These are phyloP conservation scores for Colletotrichum liriopes DNA, from an alignment of 2,329 filamentous ascomycete species.

Conservation along the genomic window DNA sequence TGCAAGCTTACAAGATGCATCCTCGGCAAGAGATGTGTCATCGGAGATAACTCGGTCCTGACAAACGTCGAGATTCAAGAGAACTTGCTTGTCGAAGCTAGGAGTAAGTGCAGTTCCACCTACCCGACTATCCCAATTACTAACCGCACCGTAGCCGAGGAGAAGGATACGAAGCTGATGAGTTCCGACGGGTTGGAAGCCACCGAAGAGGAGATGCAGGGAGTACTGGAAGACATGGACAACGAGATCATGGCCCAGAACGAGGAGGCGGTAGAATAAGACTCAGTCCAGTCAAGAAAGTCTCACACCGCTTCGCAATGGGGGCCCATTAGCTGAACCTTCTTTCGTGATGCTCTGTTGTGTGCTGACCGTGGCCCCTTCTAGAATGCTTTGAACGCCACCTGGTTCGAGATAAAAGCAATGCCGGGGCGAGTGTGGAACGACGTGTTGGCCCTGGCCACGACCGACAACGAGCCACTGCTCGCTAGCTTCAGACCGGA, in stretches of 20 bases:
- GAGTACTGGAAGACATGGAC: constrained; percentile 63
- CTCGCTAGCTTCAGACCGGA: constrained; percentile 22
- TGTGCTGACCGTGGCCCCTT: constrained; percentile 26
- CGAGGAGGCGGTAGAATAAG: constrained; percentile 39
- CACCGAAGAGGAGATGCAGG: constrained; percentile 74
- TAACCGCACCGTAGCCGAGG: constrained; percentile 67
- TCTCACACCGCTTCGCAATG: constrained; percentile 7
- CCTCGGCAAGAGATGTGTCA: constrained; percentile 82
- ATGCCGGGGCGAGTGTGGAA: constrained; percentile 9
- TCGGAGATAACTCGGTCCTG: constrained; percentile 86
- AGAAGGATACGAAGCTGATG: constrained; percentile 79
- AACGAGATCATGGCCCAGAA: constrained; percentile 53
- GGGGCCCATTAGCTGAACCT: neutral
- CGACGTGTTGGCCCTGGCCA: constrained; percentile 25
- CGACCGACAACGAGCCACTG: constrained; percentile 22
- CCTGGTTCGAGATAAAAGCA: constrained; percentile 30
- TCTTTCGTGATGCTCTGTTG: constrained; percentile 18
- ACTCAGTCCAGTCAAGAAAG: constrained; percentile 16
- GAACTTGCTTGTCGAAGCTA: constrained; percentile 87
- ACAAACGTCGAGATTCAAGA: constrained; percentile 95
- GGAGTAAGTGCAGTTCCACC: constrained; percentile 65
- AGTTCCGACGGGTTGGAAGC: constrained; percentile 77
- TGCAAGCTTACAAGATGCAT: constrained; percentile 92
- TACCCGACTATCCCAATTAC: constrained; percentile 27
- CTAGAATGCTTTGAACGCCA: constrained; percentile 36